A percentile compares a stretch with the other conserved stretches of the same genome.
phyloP scores from a whole-genome alignment of 2,329 filamentous ascomycete genomes.

The Ceratocystis cacaofunesta region DNA sequence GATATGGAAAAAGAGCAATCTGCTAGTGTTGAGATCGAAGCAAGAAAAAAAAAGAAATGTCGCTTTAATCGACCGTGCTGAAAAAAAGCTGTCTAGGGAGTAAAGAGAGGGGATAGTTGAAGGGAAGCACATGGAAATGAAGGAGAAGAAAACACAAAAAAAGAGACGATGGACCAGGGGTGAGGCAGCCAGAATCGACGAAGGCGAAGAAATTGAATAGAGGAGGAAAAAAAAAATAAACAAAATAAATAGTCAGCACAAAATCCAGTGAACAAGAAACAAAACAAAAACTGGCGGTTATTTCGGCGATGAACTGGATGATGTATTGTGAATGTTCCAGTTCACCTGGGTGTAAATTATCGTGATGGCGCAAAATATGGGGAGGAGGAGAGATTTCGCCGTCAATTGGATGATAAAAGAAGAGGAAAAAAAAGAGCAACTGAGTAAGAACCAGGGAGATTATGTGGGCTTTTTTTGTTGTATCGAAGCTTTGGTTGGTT shows the following conservation, averaged over 20 bases:
- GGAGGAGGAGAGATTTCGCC: constrained; percentile 4
- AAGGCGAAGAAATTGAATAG: neutral
- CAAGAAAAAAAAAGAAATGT: neutral
- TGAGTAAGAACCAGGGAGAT: neutral
- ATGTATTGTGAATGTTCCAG: too few relatives aligned
- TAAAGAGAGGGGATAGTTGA: constrained; percentile 1
- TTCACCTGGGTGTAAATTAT: neutral
- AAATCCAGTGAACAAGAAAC: neutral
- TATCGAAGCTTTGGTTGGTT: constrained; percentile 1
- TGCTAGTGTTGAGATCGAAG: neutral
- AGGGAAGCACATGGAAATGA: constrained; percentile 1
- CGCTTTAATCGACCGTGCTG: neutral
- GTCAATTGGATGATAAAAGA: constrained; percentile 3
- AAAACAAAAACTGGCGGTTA: neutral
- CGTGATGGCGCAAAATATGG: neutral
- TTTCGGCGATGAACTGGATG: neutral
- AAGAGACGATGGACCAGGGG: neutral
- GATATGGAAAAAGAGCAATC: neutral
- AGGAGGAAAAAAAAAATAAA: neutral
- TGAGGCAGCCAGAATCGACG: neutral
- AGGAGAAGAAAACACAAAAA: neutral
- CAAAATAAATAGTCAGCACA: neutral
- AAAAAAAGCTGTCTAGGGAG: constrained; percentile 5
- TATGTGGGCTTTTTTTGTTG: constrained; percentile 13
- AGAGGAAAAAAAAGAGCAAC: constrained; percentile 8